These are phyloP conservation scores for Fraxinus xanthoxyloides DNA, from an alignment of 305 asterid species.

Conservation along the genomic window DNA sequence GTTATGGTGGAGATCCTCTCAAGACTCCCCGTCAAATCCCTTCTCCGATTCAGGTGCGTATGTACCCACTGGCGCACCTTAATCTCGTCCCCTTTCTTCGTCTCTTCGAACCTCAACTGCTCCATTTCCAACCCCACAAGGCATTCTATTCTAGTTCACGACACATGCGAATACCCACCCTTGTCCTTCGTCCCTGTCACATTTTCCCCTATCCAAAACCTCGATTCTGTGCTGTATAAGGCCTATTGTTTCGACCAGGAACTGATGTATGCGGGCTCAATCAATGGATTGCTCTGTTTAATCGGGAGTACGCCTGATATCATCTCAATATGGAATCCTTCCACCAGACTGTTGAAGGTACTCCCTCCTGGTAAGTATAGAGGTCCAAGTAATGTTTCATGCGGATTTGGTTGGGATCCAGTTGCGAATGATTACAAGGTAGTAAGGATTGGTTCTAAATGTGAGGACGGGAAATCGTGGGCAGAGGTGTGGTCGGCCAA, in stretches of 20 bases:
- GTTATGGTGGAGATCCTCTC: background rate
- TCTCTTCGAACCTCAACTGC: slow-evolving; percentile 1
- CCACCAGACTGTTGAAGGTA: background rate
- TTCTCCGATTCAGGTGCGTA: slow-evolving; percentile 5
- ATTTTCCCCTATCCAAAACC: background rate
- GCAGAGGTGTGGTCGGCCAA: slow-evolving; percentile 4
- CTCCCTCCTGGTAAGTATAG: background rate
- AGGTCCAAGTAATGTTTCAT: background rate
- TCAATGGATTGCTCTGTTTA: slow-evolving; percentile 5
- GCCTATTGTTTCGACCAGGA: background rate
- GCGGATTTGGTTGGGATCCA: slow-evolving; percentile 19
- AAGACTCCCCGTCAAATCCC: background rate
- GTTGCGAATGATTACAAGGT: slow-evolving; percentile 9
- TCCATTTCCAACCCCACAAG: background rate
- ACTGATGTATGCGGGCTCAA: background rate
- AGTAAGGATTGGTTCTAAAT: background rate
- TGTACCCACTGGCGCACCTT: background rate
- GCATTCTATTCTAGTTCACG: background rate
- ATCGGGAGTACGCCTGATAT: background rate
- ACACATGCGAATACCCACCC: background rate
- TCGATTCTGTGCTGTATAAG: background rate
- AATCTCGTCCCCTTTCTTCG: background rate
- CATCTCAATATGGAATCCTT: background rate
- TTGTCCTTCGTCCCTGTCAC: background rate
- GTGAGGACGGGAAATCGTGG: background rate